Base-by-base conservation (phyloP, 441 rosid genomes). In the Syzygium syzygioides region DNA sequence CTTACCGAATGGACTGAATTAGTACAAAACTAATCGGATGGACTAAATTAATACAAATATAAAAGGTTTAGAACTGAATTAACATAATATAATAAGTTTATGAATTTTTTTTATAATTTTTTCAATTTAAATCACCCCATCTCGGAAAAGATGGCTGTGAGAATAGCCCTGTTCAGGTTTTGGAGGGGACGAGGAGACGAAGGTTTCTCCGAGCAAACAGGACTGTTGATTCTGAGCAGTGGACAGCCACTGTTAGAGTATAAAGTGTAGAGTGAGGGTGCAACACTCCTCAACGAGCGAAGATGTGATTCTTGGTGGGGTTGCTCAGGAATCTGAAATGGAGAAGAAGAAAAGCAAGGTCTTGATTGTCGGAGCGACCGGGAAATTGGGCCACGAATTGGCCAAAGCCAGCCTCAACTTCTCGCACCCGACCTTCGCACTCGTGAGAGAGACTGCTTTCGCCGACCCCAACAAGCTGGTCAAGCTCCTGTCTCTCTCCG, bases 331-430 rank as follows among this genome's bases (percentile, higher is more conserved):
- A 41, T 41, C 83, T 41, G 66, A 85, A 53, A 80, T 55, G 86
- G 87, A 87, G 90, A 90, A 83, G 90, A 55, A 89, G 93, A 95
- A 91, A 90, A 95, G 95, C 94, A 94, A 79, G 90, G 93, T 95
- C 45, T 87, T 97, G 91, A 91, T 97, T 55, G 93, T 97, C 37
- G 99, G 98, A 88, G 98, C 94, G 89, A 94, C 97, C 0, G 99
- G 98, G 87, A 91, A 93, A 86, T 87, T 96, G 88, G 98, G 98
- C 9, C 88, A 91, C 85, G 93, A 93, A 79, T 91, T 97, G 86
- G 97, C 97, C 55, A 90, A 88, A 64, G 93, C 90, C 88, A 93
- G 96, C 91, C 91, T 95, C 66, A 86, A 91, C 83, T 93, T 89
- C 80, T 90, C 88, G 19, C 97, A 95, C 89, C 96, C 93, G 5